Conservation (phyloP, 148 eudicot genomes). For the Rhododendron ovatum region DNA sequence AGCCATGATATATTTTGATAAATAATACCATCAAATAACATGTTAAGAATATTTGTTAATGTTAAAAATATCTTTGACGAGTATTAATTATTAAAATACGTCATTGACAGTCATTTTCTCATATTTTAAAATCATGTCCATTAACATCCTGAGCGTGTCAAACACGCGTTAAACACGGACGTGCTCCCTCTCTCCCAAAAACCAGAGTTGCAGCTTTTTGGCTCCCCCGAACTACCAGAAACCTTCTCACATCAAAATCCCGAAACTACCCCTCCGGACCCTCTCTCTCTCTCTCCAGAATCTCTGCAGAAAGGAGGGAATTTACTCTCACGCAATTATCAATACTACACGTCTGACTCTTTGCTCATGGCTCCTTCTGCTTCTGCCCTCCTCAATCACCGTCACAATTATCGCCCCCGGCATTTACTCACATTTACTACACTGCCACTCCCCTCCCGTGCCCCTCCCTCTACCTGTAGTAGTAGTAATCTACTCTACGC, state of each 20-base stretch:
- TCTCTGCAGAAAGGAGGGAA: background rate
- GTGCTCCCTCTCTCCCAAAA: background rate
- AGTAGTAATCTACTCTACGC: background rate
- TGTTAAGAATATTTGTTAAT: too few species aligned
- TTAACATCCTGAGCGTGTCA: too few species aligned
- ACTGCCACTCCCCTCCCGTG: slow-evolving; percentile 17
- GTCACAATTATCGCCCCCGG: slow-evolving; percentile 12
- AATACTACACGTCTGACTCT: background rate
- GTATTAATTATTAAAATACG: too few species aligned
- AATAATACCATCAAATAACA: too few species aligned
- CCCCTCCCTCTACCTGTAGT: background rate
- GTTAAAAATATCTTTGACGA: fast-evolving
- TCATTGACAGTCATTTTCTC: too few species aligned
- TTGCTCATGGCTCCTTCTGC: background rate
- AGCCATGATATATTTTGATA: too few species aligned
- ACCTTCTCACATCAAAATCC: background rate
- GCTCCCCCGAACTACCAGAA: background rate
- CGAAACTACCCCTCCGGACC: background rate
- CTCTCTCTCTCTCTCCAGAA: background rate
- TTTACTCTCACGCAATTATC: background rate
- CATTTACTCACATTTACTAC: slow-evolving; percentile 28
- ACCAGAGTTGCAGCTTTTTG: background rate
- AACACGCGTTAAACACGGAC: background rate
- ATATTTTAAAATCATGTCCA: too few species aligned
- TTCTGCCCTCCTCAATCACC: background rate